These are phyloP conservation scores for Canariomyces notabilis DNA, from an alignment of 2,329 filamentous ascomycete species.

Conservation along the genomic window DNA sequence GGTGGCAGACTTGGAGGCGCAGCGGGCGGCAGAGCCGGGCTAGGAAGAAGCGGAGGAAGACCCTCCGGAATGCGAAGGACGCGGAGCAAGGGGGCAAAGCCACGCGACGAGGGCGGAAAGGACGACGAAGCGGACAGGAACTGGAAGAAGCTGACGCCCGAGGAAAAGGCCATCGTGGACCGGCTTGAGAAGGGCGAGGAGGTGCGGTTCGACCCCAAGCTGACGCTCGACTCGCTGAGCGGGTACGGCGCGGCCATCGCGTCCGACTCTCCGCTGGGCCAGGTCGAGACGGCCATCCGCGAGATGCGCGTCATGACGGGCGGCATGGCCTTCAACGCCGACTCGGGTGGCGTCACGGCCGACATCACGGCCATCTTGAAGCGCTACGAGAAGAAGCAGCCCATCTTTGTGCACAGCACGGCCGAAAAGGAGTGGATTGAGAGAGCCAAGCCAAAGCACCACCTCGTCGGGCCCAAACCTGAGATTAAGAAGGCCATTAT, in stretches of 20 bases:
- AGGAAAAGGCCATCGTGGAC: conserved; percentile 26
- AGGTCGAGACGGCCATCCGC: conserved; percentile 33
- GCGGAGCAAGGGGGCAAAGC: neutral
- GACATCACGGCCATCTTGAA: conserved; percentile 20
- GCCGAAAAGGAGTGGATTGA: conserved; percentile 31
- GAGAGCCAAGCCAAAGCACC: conserved; percentile 16
- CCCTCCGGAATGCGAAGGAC: neutral
- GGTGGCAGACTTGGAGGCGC: neutral
- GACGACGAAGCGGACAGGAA: neutral
- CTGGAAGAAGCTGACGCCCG: conserved; percentile 7
- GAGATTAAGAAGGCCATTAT: conserved; percentile 32
- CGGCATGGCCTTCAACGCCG: conserved; percentile 30
- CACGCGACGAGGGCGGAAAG: neutral
- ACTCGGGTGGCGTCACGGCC: conserved; percentile 25
- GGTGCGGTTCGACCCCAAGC: conserved; percentile 30
- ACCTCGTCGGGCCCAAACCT: conserved; percentile 21
- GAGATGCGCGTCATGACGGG: conserved; percentile 38
- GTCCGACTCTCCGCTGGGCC: conserved; percentile 28
- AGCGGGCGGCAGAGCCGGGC: no score
- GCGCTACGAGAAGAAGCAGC: conserved; percentile 25
- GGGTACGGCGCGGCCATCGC: conserved; percentile 38
- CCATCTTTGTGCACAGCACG: conserved; percentile 36
- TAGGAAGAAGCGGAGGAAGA: neutral
- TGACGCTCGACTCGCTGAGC: conserved; percentile 31
- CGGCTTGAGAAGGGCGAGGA: conserved; percentile 28